Base-by-base conservation (phyloP, 2,329 filamentous ascomycete species). In the Emericellopsis atlantica region DNA sequence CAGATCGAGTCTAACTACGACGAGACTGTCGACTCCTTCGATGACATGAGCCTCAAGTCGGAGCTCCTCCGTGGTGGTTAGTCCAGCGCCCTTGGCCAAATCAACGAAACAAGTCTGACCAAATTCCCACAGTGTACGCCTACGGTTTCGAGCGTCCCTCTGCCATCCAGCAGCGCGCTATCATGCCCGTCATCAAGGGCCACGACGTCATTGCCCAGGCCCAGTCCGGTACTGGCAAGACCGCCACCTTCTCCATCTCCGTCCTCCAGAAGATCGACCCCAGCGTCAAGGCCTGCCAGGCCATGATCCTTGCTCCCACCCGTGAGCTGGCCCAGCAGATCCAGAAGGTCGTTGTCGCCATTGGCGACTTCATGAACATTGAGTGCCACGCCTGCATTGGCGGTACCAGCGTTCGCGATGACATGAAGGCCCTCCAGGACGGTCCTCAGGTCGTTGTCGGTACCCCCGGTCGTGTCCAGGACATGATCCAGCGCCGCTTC, bases 1-100 rank as follows among this genome's bases (percentile, higher is more conserved):
- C 88, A 94, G 75, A 98, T 98, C 78, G 93, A 98, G 79, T 95
- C 89, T 65, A 98, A 98, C 86, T 98, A 96, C 75, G 92, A 98
- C 79, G 89, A 96, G 79, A 89, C 90, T 60, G 90, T 92, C 69
- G 93, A 98, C 72, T 95, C 88, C 48, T 98, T 98, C 72, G 92
- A 98, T 71, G 78, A 89, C 58, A 98, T 98, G 92, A 82, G 81
- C 72, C 79, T 98, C 61, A 95, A 93, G 80, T 64, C 87, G 51
- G 92, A 98, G 76, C 84, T 98, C 61, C 87, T 98, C 64, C 88
- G 92, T 72, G 92, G 92, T 73, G 92, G 69, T 73, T 55, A 62
- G 62, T 65, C 24, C 8, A 8, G 32, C 35, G 6, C 11, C n/a
- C 11, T 23, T 21, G 21, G 21, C 16, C 6, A n/a, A 15, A 41